Percentiles rank a stretch among this genome's conserved stretches.
Conservation (phyloP, 192 early-diverging fungal species). For the Mycoemilia scoparia region DNA sequence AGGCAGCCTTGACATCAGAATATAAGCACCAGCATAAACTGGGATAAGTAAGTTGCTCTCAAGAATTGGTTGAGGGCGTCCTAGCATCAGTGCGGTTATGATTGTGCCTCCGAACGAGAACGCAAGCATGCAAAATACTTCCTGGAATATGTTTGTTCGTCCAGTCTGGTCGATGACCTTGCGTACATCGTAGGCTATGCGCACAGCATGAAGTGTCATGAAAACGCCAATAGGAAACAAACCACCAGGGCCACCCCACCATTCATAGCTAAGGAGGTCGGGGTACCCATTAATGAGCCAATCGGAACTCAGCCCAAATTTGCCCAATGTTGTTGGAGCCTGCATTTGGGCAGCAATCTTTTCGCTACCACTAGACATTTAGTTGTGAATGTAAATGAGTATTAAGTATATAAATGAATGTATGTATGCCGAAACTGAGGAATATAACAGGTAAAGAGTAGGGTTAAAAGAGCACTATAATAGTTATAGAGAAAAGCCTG, state of each 20-base stretch:
- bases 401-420: no score
- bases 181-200: constrained; percentile 32
- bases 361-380: no score
- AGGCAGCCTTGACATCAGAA: constrained; percentile 19
- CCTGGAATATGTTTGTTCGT: constrained; percentile 19
- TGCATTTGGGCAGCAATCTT: no score
- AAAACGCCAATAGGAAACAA: constrained; percentile 26
- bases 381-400: no score
- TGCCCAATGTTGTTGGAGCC: no score
- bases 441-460: no score
- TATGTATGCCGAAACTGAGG: no score
- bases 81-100: constrained; percentile 25
- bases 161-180: constrained; percentile 18
- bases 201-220: constrained; percentile 30
- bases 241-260: constrained; percentile 9
- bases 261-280: constrained; percentile 9
- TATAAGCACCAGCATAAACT: constrained; percentile 15
- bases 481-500: no score
- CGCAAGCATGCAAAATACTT: constrained; percentile 29
- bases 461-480: no score
- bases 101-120: constrained; percentile 33
- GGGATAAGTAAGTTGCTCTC: constrained; percentile 25
- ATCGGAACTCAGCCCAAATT: no score
- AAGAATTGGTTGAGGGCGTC: constrained; percentile 25
- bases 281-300: constrained; percentile 14